phyloP scores from a whole-genome alignment of 495 filamentous ascomycete genomes.

The Trichoderma reesei region DNA sequence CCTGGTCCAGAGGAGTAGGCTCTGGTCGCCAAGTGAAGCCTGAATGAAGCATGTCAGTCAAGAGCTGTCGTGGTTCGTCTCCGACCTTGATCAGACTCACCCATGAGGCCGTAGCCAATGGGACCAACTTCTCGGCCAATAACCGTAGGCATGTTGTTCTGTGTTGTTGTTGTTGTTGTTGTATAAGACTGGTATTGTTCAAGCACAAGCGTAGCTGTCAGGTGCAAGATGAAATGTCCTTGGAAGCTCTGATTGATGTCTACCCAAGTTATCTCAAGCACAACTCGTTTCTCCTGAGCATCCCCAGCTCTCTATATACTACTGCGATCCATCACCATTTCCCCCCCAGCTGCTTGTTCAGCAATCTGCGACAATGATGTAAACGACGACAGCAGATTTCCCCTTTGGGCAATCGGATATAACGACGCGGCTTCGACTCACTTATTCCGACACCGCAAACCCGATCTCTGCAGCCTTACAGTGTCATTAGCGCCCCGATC shows the following conservation, averaged over 20 bases:
- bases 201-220: neutral
- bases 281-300: no score
- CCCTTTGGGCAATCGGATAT: neutral
- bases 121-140: slow-evolving; percentile 41
- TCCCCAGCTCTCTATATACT: neutral
- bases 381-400: neutral
- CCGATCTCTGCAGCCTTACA: neutral
- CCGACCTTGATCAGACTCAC: slow-evolving; percentile 14
- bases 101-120: slow-evolving; percentile 53
- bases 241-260: no score
- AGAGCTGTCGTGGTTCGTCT: neutral
- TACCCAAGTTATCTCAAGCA: no score
- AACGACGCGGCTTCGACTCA: neutral
- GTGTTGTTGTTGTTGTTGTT: neutral
- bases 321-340: neutral
- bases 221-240: no score
- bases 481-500: no score
- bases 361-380: neutral
- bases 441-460: neutral
- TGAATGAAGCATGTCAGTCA: slow-evolving; percentile 18
- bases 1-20: slow-evolving; percentile 47
- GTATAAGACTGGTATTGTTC: neutral
- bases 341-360: neutral
- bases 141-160: slow-evolving; percentile 37
- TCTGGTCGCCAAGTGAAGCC: slow-evolving; percentile 65